Evolutionary conservation across 176 grass and related monocot species (phyloP).

Genomic region (Elymus sibiricus): DNA sequence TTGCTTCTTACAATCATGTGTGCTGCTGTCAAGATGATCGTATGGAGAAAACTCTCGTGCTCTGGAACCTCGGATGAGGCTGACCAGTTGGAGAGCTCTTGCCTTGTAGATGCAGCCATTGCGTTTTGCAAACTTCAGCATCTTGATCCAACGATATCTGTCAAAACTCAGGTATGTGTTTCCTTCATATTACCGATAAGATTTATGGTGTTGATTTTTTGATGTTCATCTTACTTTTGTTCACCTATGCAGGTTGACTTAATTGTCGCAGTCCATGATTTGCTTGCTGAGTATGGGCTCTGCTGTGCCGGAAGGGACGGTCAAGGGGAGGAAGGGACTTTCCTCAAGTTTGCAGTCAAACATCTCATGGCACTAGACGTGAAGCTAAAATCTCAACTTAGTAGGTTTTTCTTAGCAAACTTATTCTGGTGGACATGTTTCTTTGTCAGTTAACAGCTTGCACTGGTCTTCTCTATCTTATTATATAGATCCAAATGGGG

Average conservation of each 20-base stretch:
- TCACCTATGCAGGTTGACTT: conserved; percentile 77
- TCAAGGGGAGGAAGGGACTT: conserved; percentile 84
- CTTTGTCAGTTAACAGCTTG: conserved; percentile 4
- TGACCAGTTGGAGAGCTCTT: conserved; percentile 73
- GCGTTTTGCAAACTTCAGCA: conserved; percentile 98
- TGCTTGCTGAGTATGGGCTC: conserved; percentile 93
- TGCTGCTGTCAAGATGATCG: conserved; percentile 68
- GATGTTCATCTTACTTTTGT: conserved; percentile 22
- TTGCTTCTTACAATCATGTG: conserved; percentile 80
- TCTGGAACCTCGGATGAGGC: conserved; percentile 47
- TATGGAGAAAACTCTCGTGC: conserved; percentile 59
- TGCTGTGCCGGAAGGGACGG: conserved; percentile 78
- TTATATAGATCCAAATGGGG: conserved; percentile 69
- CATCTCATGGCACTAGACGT: conserved; percentile 92
- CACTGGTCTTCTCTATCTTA: conserved; percentile 26
- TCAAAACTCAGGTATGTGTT: conserved; percentile 76
- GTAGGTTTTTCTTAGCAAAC: conserved; percentile 45
- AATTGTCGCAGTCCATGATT: conserved; percentile 86
- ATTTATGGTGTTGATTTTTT: not conserved
- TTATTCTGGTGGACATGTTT: conserved; percentile 23
- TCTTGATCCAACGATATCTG: conserved; percentile 72
- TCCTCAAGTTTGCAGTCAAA: conserved; percentile 95
- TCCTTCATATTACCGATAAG: conserved; percentile 28
- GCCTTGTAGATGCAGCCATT: conserved; percentile 84
- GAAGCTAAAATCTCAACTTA: conserved; percentile 84